Evolutionary conservation across 208 protist genomes (phyloP), one percentile per base, ranked within the genome.

Genomic region (Crithidia expoeki): DNA sequence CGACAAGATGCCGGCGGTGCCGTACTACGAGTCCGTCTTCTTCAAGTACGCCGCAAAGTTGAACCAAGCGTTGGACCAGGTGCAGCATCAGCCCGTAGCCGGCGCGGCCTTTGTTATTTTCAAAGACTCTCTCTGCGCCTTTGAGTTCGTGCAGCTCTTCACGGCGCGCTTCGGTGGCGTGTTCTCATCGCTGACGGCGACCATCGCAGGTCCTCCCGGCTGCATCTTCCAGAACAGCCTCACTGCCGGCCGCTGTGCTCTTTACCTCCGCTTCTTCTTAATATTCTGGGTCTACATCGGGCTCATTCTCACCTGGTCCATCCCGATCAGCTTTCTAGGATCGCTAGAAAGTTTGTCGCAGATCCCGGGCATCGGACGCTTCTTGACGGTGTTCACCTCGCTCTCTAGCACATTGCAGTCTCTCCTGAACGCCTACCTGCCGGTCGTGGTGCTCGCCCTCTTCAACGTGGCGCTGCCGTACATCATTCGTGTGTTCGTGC

Each of bases 111-210:
- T 92, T 73, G 79, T 96, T 61, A 58, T 92, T 9, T 96, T 96
- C 83, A 73, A 42, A 11, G 72, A 90, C 72, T 53, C 80, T 21
- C 83, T 84, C 63, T 63, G 68, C 23, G 88, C 91, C 5, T 89
- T 87, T 70, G 84, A 93, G 66, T 94, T 94, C 76, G 66, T 85
- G 19, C 84, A 89, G 63, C 68, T 96, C 42, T 92, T 93, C 67
- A 68, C 80, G 9, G 68, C 76, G 11, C 74, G 79, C 28, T 84
- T 74, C 60, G 75, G 83, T 19, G 68, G 81, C 4, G 19, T 72
- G 53, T 60, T 72, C 16, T 81, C 80, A n/a, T 74, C 68, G n/a
- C 50, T 75, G 53, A 69, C 49, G 52, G 84, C 86, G 14, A 76
- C 72, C 49, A 89, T 94, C 58, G 91, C 91, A 1, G 91, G 91